Conservation (phyloP, 1,284 basidiomycete species). For the Mycosarcoma maydis region DNA sequence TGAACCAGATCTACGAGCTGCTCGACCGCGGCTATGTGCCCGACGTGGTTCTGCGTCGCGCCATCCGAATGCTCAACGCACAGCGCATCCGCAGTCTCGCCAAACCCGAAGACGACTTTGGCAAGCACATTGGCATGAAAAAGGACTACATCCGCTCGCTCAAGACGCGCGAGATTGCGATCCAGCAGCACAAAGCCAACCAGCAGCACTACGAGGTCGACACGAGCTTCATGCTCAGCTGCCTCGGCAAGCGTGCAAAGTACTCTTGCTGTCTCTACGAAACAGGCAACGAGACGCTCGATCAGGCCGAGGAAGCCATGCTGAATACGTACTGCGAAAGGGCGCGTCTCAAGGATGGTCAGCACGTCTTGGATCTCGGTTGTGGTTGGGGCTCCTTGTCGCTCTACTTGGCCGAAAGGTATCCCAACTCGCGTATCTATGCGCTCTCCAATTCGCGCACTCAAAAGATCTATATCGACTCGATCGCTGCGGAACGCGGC, state of each 20-base stretch:
- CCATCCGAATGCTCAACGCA: conserved; percentile 74
- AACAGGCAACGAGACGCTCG: conserved; percentile 75
- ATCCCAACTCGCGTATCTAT: conserved; percentile 75
- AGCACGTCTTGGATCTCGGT: conserved; percentile 77
- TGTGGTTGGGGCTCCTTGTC: conserved; percentile 82
- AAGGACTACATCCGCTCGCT: conserved; percentile 70
- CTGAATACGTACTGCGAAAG: conserved; percentile 78
- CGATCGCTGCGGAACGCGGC: conserved; percentile 71
- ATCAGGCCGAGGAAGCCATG: conserved; percentile 76
- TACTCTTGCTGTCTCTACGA: conserved; percentile 75
- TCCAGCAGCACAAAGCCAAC: conserved; percentile 77
- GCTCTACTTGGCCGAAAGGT: conserved; percentile 78
- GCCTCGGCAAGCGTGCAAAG: conserved; percentile 55
- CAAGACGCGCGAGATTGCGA: conserved; percentile 73
- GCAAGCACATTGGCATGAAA: conserved; percentile 76
- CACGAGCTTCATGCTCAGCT: conserved; percentile 58
- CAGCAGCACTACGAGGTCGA: conserved; percentile 81
- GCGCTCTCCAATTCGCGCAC: conserved; percentile 79
- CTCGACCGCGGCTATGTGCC: conserved; percentile 48
- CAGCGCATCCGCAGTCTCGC: conserved; percentile 74
- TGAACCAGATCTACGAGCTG: conserved; percentile 40
- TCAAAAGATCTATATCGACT: conserved; percentile 77
- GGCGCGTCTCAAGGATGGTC: conserved; percentile 75
- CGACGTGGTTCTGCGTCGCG: conserved; percentile 70
- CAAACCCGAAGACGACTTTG: conserved; percentile 72